Evolutionary conservation across 495 filamentous ascomycete species (phyloP), one percentile per base, ranked within the genome.

Genomic region (Penicillium fimorum): DNA sequence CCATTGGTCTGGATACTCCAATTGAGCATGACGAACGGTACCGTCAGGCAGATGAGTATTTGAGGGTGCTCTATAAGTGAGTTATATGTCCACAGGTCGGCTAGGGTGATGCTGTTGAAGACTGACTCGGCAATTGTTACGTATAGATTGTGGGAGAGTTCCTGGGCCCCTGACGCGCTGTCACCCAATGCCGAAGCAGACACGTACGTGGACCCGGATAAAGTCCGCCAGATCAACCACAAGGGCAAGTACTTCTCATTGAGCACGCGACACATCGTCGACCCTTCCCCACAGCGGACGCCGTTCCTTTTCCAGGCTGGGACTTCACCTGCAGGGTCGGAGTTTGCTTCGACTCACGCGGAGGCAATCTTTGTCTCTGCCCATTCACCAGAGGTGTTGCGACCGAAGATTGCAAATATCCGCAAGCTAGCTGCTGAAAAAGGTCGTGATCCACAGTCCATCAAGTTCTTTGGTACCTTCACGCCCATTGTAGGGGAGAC

Each of bases 301-400:
- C 84, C 84, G 1, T 80, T 87, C 53, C 73, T 87, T 10, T 83
- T 87, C 70, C 84, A 87, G 64, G 84, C 83, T 3, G 84, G 85
- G 13, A 83, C 80, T 8, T 86, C 82, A 0, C 51, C 73, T 0
- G 83, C 84, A 0, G 84, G 84, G 3, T 78, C 76, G 1, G 71
- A 65, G 0, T 88, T 88, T 57, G 84, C 82, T 0, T 78, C 82
- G 0, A 79, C 72, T 11, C 84, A 87, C 57, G 85, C 83, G 2
- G 84, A 88, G 62, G 83, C 76, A 2, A 83, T 87, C 51, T 87
- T 87, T 65, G 82, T 86, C 2, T 82, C 80, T 0, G 76, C 75
- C 0, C 80, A 83, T 52, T 80, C 79, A 0, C 76, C 82, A 0
- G 55, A 70, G 10, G 71, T 83, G 12, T 69, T 85, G 4, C 61